A percentile compares a stretch with the other conserved stretches of the same genome.
These are phyloP conservation scores for Phlyctochytrium planicorne DNA, from an alignment of 192 early-diverging fungal genomes.

Conservation along the genomic window DNA sequence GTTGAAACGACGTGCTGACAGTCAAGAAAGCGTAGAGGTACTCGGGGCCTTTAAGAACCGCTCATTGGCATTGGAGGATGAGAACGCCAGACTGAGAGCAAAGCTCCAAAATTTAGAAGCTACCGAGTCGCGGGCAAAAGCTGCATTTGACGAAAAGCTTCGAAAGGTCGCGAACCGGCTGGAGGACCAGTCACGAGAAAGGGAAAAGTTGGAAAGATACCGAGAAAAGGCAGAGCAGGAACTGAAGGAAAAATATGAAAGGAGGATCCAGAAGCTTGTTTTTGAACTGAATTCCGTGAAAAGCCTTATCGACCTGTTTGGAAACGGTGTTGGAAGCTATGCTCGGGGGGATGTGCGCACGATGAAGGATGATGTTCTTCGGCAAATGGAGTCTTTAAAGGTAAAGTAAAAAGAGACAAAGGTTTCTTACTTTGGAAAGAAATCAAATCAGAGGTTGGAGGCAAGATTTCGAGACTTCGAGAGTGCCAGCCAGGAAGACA, in stretches of 20 bases:
- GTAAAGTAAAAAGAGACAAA: too few species aligned
- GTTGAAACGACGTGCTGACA: background rate
- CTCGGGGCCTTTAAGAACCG: background rate
- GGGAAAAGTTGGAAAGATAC: background rate
- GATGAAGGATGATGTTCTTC: background rate
- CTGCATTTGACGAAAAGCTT: background rate
- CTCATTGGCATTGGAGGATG: background rate
- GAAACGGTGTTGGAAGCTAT: background rate
- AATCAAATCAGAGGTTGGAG: too few species aligned
- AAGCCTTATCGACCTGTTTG: background rate
- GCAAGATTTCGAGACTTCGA: too few species aligned
- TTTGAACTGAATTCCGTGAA: background rate
- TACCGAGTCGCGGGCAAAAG: background rate
- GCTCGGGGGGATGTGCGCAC: too few species aligned
- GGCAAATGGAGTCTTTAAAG: background rate
- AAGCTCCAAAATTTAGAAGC: background rate
- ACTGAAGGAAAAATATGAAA: conserved; percentile 7
- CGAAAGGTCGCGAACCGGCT: background rate
- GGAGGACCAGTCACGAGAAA: conserved; percentile 2
- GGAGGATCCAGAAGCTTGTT: background rate
- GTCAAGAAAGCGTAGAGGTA: background rate
- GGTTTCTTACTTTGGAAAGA: too few species aligned
- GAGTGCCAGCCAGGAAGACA: too few species aligned
- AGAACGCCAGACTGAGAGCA: background rate
- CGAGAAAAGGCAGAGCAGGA: background rate